These are phyloP conservation scores for Pterocarpus macrocarpus DNA, from an alignment of 306 rosid genomes.

Conservation along the genomic window DNA sequence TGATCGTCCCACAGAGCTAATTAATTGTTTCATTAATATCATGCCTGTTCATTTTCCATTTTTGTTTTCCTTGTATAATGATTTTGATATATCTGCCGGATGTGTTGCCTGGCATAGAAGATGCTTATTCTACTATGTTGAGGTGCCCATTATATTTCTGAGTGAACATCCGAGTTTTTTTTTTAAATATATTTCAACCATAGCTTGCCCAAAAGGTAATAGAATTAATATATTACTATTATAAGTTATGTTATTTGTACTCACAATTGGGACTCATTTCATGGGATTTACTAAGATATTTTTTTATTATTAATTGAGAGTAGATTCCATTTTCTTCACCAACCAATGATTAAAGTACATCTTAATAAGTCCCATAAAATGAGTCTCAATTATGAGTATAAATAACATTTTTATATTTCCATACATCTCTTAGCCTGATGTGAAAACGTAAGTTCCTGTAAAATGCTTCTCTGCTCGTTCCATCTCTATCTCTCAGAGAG, in stretches of 20 bases:
- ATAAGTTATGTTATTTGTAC: too few species aligned
- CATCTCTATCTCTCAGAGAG: slow-evolving; percentile 17
- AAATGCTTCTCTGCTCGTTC: background rate
- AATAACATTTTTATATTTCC: too few species aligned
- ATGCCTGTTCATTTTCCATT: background rate
- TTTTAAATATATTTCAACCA: background rate
- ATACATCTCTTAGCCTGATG: too few species aligned
- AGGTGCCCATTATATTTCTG: background rate
- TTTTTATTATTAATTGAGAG: too few species aligned
- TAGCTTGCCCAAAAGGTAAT: background rate
- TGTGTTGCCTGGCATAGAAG: background rate
- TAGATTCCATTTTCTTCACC: too few species aligned
- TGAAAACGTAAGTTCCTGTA: background rate
- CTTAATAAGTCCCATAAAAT: too few species aligned
- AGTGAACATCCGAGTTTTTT: background rate
- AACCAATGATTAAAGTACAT: too few species aligned
- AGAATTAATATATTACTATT: background rate
- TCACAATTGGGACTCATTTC: too few species aligned
- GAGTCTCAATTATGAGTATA: too few species aligned
- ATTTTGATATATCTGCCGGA: background rate
- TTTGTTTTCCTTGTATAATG: background rate
- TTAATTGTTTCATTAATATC: slow-evolving; percentile 10
- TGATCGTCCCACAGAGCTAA: background rate
- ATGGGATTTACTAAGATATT: too few species aligned
- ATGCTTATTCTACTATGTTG: background rate